Evolutionary conservation across 129 eudicot genomes (phyloP).

Genomic region (Flaveria bidentis): DNA sequence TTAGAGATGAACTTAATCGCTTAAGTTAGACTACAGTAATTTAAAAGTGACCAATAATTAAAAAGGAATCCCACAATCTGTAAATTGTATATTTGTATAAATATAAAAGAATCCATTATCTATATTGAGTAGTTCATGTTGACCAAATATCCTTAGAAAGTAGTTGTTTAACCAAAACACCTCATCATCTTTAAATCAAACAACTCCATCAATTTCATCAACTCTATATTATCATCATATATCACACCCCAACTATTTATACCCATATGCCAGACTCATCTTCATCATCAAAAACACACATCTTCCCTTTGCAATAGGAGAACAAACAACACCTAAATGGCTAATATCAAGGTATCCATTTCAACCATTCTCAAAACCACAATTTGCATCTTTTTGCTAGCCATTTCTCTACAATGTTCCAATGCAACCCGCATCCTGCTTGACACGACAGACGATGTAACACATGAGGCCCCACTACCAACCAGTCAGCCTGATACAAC

Average conservation of each 20-base stretch:
- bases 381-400: slow-evolving; percentile 58
- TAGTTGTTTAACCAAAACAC: slow-evolving; percentile 44
- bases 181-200: slow-evolving; percentile 17
- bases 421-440: slow-evolving; percentile 61
- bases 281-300: neutral
- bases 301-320: neutral
- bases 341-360: slow-evolving; percentile 17
- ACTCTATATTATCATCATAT: slow-evolving; percentile 28
- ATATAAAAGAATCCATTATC: neutral
- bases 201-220: slow-evolving; percentile 39
- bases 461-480: slow-evolving; percentile 34
- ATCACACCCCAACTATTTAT: slow-evolving; percentile 13
- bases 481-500: slow-evolving; percentile 30
- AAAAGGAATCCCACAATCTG: too few species aligned
- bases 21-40: too few species aligned
- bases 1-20: too few species aligned
- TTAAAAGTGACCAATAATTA: too few species aligned
- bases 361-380: slow-evolving; percentile 41
- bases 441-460: slow-evolving; percentile 30
- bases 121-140: slow-evolving; percentile 27
- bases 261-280: neutral
- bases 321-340: slow-evolving; percentile 21
- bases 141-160: slow-evolving; percentile 29
- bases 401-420: slow-evolving; percentile 48
- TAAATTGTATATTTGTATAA: neutral